Percentiles rank a stretch among this genome's conserved stretches.
Evolutionary conservation across 2,329 filamentous ascomycete species (phyloP).

Genomic region (Berkeleyomyces basicola): DNA sequence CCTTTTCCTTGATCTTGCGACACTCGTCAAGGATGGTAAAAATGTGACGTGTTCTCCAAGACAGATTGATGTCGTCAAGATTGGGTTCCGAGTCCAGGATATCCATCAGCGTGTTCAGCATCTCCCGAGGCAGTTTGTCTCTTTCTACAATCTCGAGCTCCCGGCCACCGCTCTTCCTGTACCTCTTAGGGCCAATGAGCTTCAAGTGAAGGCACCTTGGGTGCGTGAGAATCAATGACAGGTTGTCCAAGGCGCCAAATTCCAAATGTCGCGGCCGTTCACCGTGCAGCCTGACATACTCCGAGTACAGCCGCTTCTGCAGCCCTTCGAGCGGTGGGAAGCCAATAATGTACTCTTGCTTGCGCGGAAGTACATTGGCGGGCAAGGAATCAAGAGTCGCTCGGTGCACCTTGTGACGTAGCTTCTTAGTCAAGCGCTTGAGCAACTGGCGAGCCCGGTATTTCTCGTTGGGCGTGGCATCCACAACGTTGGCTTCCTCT

Average conservation of each 20-base stretch:
- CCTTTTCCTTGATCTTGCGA: conserved; percentile 46
- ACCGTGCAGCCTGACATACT: conserved; percentile 22
- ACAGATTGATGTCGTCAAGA: conserved; percentile 21
- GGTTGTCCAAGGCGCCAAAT: conserved; percentile 24
- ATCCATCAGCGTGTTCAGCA: background rate
- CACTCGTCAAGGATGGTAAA: conserved; percentile 49
- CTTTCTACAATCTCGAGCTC: background rate
- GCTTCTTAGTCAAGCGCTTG: conserved; percentile 50
- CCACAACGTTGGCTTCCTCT: conserved; percentile 47
- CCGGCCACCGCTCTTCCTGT: background rate
- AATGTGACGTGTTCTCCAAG: conserved; percentile 27
- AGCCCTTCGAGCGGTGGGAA: conserved; percentile 45
- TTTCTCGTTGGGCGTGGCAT: conserved; percentile 41
- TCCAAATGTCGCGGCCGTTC: background rate
- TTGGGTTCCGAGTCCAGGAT: conserved; percentile 9
- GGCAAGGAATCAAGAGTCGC: conserved; percentile 48
- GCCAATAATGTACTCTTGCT: conserved; percentile 67
- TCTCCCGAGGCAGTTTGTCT: conserved; percentile 5
- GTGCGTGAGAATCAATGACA: conserved; percentile 36
- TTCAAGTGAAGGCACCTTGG: conserved; percentile 30
- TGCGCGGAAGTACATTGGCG: conserved; percentile 49
- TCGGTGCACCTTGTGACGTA: conserved; percentile 64
- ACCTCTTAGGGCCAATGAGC: conserved; percentile 13
- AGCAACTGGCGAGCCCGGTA: conserved; percentile 49
- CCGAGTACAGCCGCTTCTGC: conserved; percentile 46